These are phyloP conservation scores for Pestalotiopsis sp. DNA, from an alignment of 2,329 filamentous ascomycete genomes.

Conservation along the genomic window DNA sequence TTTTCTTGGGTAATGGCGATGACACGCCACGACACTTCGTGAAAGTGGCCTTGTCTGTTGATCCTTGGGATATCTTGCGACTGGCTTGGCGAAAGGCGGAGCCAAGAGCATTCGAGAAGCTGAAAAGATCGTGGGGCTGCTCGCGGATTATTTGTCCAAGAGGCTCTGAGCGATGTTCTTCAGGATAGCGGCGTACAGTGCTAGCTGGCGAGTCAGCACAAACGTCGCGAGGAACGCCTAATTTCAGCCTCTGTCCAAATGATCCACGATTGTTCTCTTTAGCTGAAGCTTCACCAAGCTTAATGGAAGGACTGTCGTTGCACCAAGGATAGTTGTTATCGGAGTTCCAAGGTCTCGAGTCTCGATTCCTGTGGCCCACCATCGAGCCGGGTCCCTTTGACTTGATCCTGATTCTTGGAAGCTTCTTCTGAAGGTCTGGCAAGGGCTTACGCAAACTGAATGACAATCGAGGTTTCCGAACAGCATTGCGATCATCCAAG, in stretches of 20 bases:
- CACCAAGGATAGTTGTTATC: conserved; percentile 18
- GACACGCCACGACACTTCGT: neutral
- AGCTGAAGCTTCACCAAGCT: conserved; percentile 12
- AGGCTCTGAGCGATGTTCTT: conserved; percentile 16
- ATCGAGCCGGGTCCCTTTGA: conserved; percentile 22
- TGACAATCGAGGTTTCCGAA: neutral
- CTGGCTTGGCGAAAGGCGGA: conserved; percentile 18
- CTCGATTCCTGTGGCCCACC: conserved; percentile 16
- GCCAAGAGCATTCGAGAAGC: conserved; percentile 20
- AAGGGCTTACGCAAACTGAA: neutral
- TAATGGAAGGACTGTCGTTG: conserved; percentile 15
- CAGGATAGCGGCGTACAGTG: conserved; percentile 26
- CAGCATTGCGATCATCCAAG: neutral
- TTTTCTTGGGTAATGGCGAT: neutral
- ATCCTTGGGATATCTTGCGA: conserved; percentile 15
- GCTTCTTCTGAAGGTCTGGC: conserved; percentile 20
- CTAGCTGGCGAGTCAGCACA: conserved; percentile 17
- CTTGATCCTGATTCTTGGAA: conserved; percentile 29
- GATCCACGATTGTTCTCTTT: conserved; percentile 13
- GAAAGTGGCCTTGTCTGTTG: conserved; percentile 6
- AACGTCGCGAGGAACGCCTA: conserved; percentile 26
- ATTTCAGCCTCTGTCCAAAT: conserved; percentile 24
- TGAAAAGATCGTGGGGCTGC: conserved; percentile 29
- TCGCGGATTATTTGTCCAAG: conserved; percentile 21
- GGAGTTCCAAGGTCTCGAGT: conserved; percentile 14